These are phyloP conservation scores for Metschnikowia similis DNA, from an alignment of 805 yeast species.

Conservation along the genomic window DNA sequence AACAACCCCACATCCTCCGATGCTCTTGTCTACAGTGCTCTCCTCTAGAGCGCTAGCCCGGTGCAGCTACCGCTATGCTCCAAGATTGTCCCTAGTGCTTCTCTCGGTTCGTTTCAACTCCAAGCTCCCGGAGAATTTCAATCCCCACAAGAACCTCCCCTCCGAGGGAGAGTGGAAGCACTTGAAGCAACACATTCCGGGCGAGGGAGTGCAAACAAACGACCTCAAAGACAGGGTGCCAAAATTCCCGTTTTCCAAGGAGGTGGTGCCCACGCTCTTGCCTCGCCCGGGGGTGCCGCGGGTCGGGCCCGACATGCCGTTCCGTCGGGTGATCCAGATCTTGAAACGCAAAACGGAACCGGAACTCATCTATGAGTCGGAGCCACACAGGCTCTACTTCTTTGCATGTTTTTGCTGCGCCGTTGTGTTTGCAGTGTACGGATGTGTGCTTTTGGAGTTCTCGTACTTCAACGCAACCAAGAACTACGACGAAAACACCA, in stretches of 20 bases:
- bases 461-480: conserved; percentile 48
- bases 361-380: conserved; percentile 77
- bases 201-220: conserved; percentile 43
- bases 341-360: conserved; percentile 55
- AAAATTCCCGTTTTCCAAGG: conserved; percentile 60
- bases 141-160: conserved; percentile 29
- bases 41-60: too few species aligned
- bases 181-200: conserved; percentile 52
- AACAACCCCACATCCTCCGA: not conserved
- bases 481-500: conserved; percentile 49
- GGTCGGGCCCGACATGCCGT: conserved; percentile 51
- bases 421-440: conserved; percentile 64
- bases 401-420: conserved; percentile 66
- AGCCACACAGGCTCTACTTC: conserved; percentile 76
- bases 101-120: conserved; percentile 17
- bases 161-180: conserved; percentile 39
- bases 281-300: conserved; percentile 79
- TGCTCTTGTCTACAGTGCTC: not conserved
- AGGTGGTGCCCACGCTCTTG: conserved; percentile 58
- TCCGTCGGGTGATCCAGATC: conserved; percentile 58
- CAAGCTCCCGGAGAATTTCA: conserved; percentile 27
- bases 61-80: not conserved
- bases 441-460: conserved; percentile 55
- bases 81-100: not conserved
- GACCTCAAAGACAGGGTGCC: conserved; percentile 59